Base-by-base conservation (phyloP, 2,329 filamentous ascomycete species). In the Orbilia quercus region DNA sequence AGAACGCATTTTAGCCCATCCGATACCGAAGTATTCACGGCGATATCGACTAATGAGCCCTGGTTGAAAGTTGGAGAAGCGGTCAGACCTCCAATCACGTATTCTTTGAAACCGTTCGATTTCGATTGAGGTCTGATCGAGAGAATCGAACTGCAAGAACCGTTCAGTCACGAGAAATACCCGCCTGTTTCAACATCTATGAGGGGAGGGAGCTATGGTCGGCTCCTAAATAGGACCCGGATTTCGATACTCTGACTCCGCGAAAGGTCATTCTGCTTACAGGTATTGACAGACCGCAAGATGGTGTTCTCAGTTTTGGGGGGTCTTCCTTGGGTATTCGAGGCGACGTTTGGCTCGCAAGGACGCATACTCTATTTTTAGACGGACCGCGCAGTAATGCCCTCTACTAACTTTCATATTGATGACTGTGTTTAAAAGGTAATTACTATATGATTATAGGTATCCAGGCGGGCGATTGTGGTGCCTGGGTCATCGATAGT, bases 401-500 rank as follows among this genome's bases (percentile, higher is more conserved):
- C 28, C 34, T 5, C 18, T 25, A n/a, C 7, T 22, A 28, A 28
- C 12, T 1, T 23, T 5, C n/a, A n/a, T n/a, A n/a, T n/a, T n/a
- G n/a, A n/a, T n/a, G n/a, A n/a, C n/a, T 5, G 28, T 5, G 4
- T 31, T 31, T 31, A 9, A 5, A 31, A 31, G 28, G 5, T 31
- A 9, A 31, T 9, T 31, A 31, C 28, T 31, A 5, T 31, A 4
- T 9, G 9, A 16, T n/a, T 54, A 34, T 28, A 77, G 76, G 22
- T 7, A 60, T 77, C 12, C 20, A 45, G 28, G 5, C 40, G 9
- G 76, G 76, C 1, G 75, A 77, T 47, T 74, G 64, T 45, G 76
- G 76, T 5, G 66, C 76, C 38, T 77, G 75, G 75, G 76, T 77
- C 20, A 54, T 76, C 31, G 73, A 76, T 45, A 16, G 42, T 12